Evolutionary conservation across 495 filamentous ascomycete species (phyloP).

Genomic region (Tuber borchii): DNA sequence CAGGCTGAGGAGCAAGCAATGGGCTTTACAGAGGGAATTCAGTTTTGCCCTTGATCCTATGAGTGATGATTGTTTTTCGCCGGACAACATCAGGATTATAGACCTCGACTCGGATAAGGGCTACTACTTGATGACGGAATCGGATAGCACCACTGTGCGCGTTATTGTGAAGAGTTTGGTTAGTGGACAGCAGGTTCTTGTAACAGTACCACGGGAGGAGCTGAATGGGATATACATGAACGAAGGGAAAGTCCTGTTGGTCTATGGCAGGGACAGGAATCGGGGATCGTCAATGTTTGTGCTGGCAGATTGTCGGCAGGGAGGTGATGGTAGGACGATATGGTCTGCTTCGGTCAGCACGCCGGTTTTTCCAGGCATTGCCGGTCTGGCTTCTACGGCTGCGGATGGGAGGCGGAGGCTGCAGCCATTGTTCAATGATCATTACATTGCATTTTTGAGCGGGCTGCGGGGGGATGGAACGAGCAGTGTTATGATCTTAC

Average conservation of each 20-base stretch:
- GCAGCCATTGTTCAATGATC: slow-evolving; percentile 27
- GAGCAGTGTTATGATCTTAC: slow-evolving; percentile 14
- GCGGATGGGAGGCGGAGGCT: slow-evolving; percentile 7
- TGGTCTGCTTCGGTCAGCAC: slow-evolving; percentile 24
- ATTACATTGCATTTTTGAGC: slow-evolving; percentile 29
- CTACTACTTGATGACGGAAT: slow-evolving; percentile 18
- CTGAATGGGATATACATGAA: slow-evolving; percentile 16
- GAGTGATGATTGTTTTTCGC: slow-evolving; percentile 11
- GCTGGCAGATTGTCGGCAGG: slow-evolving; percentile 14
- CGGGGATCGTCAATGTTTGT: slow-evolving; percentile 14
- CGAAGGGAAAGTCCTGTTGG: slow-evolving; percentile 13
- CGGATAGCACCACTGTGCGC: slow-evolving; percentile 3
- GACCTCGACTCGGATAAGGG: slow-evolving; percentile 20
- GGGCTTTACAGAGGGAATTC: slow-evolving; percentile 19
- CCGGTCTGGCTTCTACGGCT: background rate
- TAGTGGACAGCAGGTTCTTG: slow-evolving; percentile 13
- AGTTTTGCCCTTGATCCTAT: slow-evolving; percentile 8
- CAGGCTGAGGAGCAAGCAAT: slow-evolving; percentile 14
- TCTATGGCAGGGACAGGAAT: slow-evolving; percentile 7
- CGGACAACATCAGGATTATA: slow-evolving; percentile 9
- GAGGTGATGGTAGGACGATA: slow-evolving; percentile 17
- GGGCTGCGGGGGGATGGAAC: slow-evolving; percentile 5
- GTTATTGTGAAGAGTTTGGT: slow-evolving; percentile 21
- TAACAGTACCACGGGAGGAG: slow-evolving; percentile 13
- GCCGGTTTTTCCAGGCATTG: slow-evolving; percentile 15